A percentile compares a stretch with the other conserved stretches of the same genome.
Conservation (phyloP, 2,329 filamentous ascomycete species). For the Dothistroma pini region DNA sequence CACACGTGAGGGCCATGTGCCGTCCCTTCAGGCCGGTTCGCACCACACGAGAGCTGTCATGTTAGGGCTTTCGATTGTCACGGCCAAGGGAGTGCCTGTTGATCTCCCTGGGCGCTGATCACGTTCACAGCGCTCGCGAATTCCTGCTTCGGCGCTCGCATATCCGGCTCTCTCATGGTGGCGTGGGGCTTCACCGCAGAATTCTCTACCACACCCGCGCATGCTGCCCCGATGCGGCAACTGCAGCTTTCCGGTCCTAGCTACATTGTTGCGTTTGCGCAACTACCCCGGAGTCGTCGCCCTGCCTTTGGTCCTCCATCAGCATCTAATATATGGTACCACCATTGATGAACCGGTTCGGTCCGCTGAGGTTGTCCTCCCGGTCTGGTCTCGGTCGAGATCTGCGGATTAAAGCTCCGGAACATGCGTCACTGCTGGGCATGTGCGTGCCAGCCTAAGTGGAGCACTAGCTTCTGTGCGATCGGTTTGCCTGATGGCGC, state of each 20-base stretch:
- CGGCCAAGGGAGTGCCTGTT: neutral
- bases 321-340: slow-evolving; percentile 13
- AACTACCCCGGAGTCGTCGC: slow-evolving; percentile 15
- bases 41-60: neutral
- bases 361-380: slow-evolving; percentile 13
- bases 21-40: slow-evolving; percentile 3
- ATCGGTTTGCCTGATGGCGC: slow-evolving; percentile 11
- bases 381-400: slow-evolving; percentile 19
- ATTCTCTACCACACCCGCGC: slow-evolving; percentile 4
- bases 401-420: slow-evolving; percentile 19
- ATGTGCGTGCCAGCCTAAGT: slow-evolving; percentile 7
- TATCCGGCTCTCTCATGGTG: neutral
- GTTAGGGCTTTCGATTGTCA: neutral
- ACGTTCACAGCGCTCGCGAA: slow-evolving; percentile 3
- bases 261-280: slow-evolving; percentile 8
- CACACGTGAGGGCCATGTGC: slow-evolving; percentile 22
- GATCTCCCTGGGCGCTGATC: slow-evolving; percentile 8
- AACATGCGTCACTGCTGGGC: slow-evolving; percentile 6
- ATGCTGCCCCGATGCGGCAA: slow-evolving; percentile 15
- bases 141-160: slow-evolving; percentile 1
- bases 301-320: slow-evolving; percentile 10
- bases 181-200: slow-evolving; percentile 3
- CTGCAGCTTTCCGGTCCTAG: slow-evolving; percentile 15
- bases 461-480: slow-evolving; percentile 16
- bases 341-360: slow-evolving; percentile 16